Evolutionary conservation across 345 rosid species (phyloP), one percentile per base, ranked within the genome.

Genomic region (Arabidopsis suecica): DNA sequence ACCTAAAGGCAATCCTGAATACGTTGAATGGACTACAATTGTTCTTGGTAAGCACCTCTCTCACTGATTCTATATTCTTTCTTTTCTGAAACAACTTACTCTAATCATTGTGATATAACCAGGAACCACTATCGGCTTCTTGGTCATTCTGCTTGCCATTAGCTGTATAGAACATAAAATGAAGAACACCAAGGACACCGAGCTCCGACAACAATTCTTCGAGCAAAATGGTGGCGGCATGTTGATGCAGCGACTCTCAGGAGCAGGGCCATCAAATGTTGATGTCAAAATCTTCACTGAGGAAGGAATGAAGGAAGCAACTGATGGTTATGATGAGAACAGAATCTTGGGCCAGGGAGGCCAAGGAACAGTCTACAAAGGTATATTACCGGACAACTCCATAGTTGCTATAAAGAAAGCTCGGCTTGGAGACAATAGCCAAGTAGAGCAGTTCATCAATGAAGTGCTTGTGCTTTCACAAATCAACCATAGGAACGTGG

Each of bases 391-490:
- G 0, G 78, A 81, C 23, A 60, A 69, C 1, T 70, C 77, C 7
- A 18, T 56, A 48, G 78, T 71, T 32, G 84, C 80, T 1, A 75
- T 82, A 40, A 82, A 82, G 75, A 82, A 82, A 7, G 78, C 80
- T 20, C 40, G 67, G 16, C 74, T 82, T 9, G 77, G 78, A 32
- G 82, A 82, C 32, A 8, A 1, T 16, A 78, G 77, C 47, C 82
- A 74, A 71, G 78, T 82, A 5, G 78, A 66, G 49, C 84, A 82
- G 34, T 82, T 82, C 65, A 71, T 82, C 49, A 75, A 75, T 7
- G 85, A 86, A 51, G 74, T 83, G 23, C 9, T 73, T 0, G 79
- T 86, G 6, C 81, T 85, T 1, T 82, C 84, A 1, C 83, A 80
- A 63, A 83, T 84, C 61, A 80, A 84, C 18, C 86, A 78, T 3